Percentiles rank a stretch among this genome's conserved stretches.
Evolutionary conservation across 2,329 filamentous ascomycete species (phyloP).

Genomic region (Apiospora pterosperma): DNA sequence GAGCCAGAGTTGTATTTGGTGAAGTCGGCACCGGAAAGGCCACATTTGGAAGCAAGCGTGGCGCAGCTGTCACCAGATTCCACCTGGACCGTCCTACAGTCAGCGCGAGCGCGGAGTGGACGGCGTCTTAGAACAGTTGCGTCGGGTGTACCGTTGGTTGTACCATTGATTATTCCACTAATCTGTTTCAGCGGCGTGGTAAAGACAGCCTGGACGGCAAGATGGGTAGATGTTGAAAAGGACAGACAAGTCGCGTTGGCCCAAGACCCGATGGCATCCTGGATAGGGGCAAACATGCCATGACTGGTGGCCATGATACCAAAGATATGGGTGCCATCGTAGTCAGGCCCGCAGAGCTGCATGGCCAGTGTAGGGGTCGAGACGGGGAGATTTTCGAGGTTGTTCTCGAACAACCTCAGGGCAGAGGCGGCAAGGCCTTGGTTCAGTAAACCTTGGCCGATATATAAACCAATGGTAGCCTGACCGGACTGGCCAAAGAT

Average conservation of each 20-base stretch:
- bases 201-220: constrained; percentile 7
- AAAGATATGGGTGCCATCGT: constrained; percentile 29
- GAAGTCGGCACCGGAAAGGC: constrained; percentile 19
- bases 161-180: too few species aligned
- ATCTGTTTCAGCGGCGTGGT: constrained; percentile 1
- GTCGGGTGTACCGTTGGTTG: background rate
- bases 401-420: constrained; percentile 24
- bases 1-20: constrained; percentile 19
- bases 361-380: constrained; percentile 28
- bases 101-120: background rate
- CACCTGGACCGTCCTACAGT: constrained; percentile 4
- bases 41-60: constrained; percentile 20
- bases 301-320: constrained; percentile 30
- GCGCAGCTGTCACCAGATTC: constrained; percentile 20
- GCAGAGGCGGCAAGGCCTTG: constrained; percentile 23
- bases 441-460: constrained; percentile 28
- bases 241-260: constrained; percentile 23
- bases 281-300: constrained; percentile 26
- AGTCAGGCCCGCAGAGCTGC: constrained; percentile 30
- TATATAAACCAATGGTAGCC: constrained; percentile 30
- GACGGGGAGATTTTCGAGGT: constrained; percentile 17
- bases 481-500: constrained; percentile 27
- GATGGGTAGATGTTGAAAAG: constrained; percentile 14
- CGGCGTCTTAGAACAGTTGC: background rate
- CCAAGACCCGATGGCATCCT: constrained; percentile 27